phyloP scores from a whole-genome alignment of 2,329 filamentous ascomycete genomes.

The Colletotrichum echinochloae region DNA sequence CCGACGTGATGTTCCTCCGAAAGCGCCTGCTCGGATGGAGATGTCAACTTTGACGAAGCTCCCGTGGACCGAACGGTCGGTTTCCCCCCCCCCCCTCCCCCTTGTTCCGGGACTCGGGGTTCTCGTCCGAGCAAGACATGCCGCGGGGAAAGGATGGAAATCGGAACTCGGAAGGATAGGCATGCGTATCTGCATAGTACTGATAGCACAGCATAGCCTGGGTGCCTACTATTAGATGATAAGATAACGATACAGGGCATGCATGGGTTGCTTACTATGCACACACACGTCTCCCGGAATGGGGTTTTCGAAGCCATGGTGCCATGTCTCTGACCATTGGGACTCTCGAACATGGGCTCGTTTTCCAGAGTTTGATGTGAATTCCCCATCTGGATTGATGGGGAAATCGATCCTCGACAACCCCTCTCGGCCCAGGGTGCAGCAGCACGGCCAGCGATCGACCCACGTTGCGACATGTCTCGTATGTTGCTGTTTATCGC shows the following conservation, averaged over 20 bases:
- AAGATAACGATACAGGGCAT: conserved; percentile 15
- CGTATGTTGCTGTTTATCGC: not conserved
- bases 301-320: not conserved
- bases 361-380: no score
- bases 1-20: not conserved
- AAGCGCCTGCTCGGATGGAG: not conserved
- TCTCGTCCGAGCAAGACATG: conserved; percentile 1
- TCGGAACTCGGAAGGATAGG: conserved; percentile 37
- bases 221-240: conserved; percentile 8
- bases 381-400: not conserved
- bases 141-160: conserved; percentile 21
- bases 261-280: not conserved
- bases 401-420: conserved; percentile 9
- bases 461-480: not conserved
- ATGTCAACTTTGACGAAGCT: not conserved
- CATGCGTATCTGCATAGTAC: not conserved
- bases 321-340: not conserved
- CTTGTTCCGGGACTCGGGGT: conserved; percentile 24
- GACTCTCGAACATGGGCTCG: not conserved
- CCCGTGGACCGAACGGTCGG: conserved; percentile 5
- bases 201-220: no score
- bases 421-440: not conserved
- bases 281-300: conserved; percentile 2
- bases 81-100: not conserved
- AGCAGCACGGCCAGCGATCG: conserved; percentile 5